Evolutionary conservation across 2,329 filamentous ascomycete genomes (phyloP), one percentile per base, ranked within the genome.

Genomic region (Ophiognomonia clavigignenti-juglandacearum): DNA sequence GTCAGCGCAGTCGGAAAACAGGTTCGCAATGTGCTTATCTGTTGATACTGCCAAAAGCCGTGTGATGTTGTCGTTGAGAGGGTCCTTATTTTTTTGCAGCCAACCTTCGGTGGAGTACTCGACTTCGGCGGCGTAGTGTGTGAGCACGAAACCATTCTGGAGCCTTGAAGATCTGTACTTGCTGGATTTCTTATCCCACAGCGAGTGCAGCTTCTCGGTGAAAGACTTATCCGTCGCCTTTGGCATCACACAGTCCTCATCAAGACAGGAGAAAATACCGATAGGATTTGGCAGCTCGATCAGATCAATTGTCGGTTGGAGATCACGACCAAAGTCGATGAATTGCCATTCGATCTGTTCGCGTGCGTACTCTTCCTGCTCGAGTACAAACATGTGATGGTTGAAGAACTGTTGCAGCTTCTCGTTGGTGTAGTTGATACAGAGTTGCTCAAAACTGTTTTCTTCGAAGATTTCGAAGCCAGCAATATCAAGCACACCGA

Each of bases 341-440:
- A 98, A 98, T 61, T 97, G 90, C 93, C 93, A 98, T 68, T 98
- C 93, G 57, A 98, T 98, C 65, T 96, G 88, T 63, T 98, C 93
- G 39, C 92, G 77, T 8, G 93, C 91, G 64, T 98, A 98, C 64
- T 98, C 93, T 65, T 98, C 93, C 61, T 98, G 93, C 64, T 98
- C 93, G 7, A 98, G 75, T 9, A 98, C 93, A 61, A 98, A 98
- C 93, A 98, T 98, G 72, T 98, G 95, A 63, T 98, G 93, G 60
- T 98, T 98, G 78, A 98, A 98, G 66, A 98, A 98, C 57, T 98
- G 93, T 61, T 98, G 93, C 6, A 98, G 80, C 66, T 96, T 98
- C 66, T 98, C 93, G 68, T 98, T 98, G 52, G 95, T 97, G 68
- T 98, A 98, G 68, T 98, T 98, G 77, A 98, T 98, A 72, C 93